Evolutionary conservation across 352 stramenopile species (phyloP).

Genomic region (Elongisporangium prolatum): DNA sequence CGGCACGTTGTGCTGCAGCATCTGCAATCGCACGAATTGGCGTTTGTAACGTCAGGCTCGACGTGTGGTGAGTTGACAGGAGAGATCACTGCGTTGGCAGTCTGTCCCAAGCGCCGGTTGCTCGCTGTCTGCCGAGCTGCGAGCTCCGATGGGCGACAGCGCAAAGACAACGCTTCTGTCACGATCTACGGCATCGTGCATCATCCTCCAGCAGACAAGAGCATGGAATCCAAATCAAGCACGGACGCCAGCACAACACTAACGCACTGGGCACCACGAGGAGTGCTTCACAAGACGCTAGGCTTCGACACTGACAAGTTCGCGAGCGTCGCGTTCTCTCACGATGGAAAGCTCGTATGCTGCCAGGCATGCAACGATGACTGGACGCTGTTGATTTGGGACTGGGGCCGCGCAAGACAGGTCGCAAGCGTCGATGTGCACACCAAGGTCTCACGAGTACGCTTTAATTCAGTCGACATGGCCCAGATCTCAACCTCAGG

Average conservation of each 20-base stretch:
- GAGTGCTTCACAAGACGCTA: slow-evolving; percentile 38
- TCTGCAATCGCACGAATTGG: slow-evolving; percentile 49
- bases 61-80: slow-evolving; percentile 13
- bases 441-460: slow-evolving; percentile 60
- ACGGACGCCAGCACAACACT: background rate
- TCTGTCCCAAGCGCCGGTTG: slow-evolving; percentile 51
- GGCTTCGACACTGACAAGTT: slow-evolving; percentile 50
- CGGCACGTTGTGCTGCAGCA: slow-evolving; percentile 72
- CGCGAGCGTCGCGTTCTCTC: slow-evolving; percentile 45
- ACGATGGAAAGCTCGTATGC: slow-evolving; percentile 65
- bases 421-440: slow-evolving; percentile 62
- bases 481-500: slow-evolving; percentile 72
- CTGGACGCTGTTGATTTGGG: slow-evolving; percentile 70
- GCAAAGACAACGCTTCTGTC: slow-evolving; percentile 13
- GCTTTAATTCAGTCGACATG: slow-evolving; percentile 78
- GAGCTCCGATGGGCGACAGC: slow-evolving; percentile 4
- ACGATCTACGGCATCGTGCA: slow-evolving; percentile 24
- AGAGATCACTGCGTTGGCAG: slow-evolving; percentile 63
- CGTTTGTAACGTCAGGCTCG: slow-evolving; percentile 29
- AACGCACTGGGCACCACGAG: background rate
- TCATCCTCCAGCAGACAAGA: background rate
- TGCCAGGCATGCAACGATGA: slow-evolving; percentile 42
- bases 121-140: slow-evolving; percentile 51
- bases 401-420: slow-evolving; percentile 66
- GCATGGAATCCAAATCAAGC: slow-evolving; percentile 1